Evolutionary conservation across 129 eudicot genomes (phyloP), one percentile per base, ranked within the genome.

Genomic region (Chrysanthemum seticuspe): DNA sequence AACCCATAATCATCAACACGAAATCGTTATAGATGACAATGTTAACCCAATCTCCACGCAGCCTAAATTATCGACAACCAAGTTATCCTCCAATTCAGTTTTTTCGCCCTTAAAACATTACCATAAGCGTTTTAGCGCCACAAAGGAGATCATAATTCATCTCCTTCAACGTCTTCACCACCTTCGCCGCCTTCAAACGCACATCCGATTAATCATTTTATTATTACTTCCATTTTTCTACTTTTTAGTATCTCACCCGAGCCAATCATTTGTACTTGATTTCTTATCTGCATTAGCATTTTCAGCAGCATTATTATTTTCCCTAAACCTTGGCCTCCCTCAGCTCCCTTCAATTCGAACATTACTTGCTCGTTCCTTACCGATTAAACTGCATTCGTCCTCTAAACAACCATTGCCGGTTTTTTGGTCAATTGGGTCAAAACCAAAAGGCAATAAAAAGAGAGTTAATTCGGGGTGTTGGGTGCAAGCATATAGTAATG

Each of bases 401-500:
- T 64, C 82, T 10, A 78, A 29, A 18, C 77, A 77, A 53, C 82
- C 82, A 18, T 71, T 78, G 62, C 82, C 82, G 6, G 82, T 78
- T 1, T 78, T 71, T 67, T 78, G 82, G 77, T 78, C 82, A 1
- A 78, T 78, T 1, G 82, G 82, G 51, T 78, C 82, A 12, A 78
- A 78, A 51, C 58, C 82, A 2, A 78, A 78, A 64, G 67, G 82
- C 0, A 78, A 57, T 16, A 29, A 52, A 16, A 78, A 76, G 18
- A 47, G 82, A 40, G 73, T 71, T 15, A 71, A 78, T 64, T 78
- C 82, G 2, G 82, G 82, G 68, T 78, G 82, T 27, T 78, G 82
- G 77, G 82, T 78, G 29, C 82, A 78, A 21, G 82, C 82, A 3
- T 78, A 78, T 57, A 78, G 82, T 49, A 78, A 78, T 21, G 82